Evolutionary conservation across 176 grass and related monocot species (phyloP).

Genomic region (Saccharum officinarum): DNA sequence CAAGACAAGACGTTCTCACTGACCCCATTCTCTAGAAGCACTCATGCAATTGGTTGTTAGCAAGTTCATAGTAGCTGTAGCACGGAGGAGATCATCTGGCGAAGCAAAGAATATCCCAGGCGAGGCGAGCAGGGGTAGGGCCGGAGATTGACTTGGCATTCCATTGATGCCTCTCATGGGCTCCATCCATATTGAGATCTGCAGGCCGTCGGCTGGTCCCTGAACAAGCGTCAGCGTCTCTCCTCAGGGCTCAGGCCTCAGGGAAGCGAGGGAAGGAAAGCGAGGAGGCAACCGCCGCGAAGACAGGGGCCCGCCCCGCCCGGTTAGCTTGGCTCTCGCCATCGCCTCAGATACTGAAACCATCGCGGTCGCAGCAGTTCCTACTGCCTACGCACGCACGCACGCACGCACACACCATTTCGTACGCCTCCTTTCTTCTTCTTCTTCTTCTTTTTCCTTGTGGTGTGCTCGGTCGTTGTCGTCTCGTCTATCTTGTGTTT

Average conservation of each 20-base stretch:
- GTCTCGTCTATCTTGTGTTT: not conserved
- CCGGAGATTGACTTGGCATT: conserved; percentile 37
- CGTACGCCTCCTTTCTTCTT: not conserved
- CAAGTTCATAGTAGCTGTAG: too few species aligned
- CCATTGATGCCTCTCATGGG: not conserved
- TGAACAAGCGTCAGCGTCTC: conserved; percentile 3
- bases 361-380: conserved; percentile 11
- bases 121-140: not conserved
- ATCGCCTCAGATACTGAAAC: conserved; percentile 33
- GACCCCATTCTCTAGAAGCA: conserved; percentile 42
- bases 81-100: not conserved
- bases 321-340: conserved; percentile 7
- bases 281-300: conserved; percentile 44
- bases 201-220: conserved; percentile 19
- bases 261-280: conserved; percentile 24
- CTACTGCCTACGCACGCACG: not conserved
- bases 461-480: not conserved
- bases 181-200: conserved; percentile 15
- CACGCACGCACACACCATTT: conserved; percentile 2
- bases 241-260: not conserved
- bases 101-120: conserved; percentile 43
- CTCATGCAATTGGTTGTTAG: not conserved
- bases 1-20: not conserved
- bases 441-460: not conserved
- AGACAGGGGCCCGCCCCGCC: not conserved